These are phyloP conservation scores for Coemansia nantahalensis DNA, from an alignment of 192 early-diverging fungal genomes.

Conservation along the genomic window DNA sequence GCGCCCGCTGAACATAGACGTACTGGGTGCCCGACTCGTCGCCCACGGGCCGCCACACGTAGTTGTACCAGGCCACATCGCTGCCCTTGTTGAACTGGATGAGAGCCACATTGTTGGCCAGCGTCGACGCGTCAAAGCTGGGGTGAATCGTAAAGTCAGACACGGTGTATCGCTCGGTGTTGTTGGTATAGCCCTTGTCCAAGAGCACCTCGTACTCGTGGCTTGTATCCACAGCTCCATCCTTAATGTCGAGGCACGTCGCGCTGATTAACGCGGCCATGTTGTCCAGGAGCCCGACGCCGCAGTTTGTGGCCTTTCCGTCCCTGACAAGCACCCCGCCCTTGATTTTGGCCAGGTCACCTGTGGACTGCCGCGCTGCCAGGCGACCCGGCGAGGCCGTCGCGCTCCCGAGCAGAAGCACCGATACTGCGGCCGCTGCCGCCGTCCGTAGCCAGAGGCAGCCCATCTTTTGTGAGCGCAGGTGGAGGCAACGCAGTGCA, in stretches of 20 bases:
- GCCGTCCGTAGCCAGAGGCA: too few relatives aligned
- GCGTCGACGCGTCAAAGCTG: constrained; percentile 3
- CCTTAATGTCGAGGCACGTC: constrained; percentile 8
- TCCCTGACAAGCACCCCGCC: constrained; percentile 8
- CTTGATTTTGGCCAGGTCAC: not conserved
- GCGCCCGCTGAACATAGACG: constrained; percentile 11
- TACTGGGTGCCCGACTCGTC: constrained; percentile 4
- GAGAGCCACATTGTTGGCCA: constrained; percentile 13
- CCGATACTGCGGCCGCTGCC: too few relatives aligned
- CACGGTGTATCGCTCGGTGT: not conserved
- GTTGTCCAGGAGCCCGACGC: constrained; percentile 7
- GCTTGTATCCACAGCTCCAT: constrained; percentile 3
- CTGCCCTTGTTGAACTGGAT: constrained; percentile 11
- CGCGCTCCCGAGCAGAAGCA: too few relatives aligned
- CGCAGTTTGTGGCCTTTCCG: constrained; percentile 14
- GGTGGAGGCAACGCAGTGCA: too few relatives aligned
- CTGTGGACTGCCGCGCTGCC: not conserved
- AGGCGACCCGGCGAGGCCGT: too few relatives aligned
- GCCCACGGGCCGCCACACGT: constrained; percentile 1
- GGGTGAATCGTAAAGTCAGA: constrained; percentile 13
- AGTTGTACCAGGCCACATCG: constrained; percentile 12
- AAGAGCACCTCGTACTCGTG: constrained; percentile 10
- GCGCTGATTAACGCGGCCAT: constrained; percentile 8
- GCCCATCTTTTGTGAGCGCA: too few relatives aligned
- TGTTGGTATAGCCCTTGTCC: not conserved